Base-by-base conservation (phyloP, 371 early-diverging fungal species). In the Mucor piriformis region DNA sequence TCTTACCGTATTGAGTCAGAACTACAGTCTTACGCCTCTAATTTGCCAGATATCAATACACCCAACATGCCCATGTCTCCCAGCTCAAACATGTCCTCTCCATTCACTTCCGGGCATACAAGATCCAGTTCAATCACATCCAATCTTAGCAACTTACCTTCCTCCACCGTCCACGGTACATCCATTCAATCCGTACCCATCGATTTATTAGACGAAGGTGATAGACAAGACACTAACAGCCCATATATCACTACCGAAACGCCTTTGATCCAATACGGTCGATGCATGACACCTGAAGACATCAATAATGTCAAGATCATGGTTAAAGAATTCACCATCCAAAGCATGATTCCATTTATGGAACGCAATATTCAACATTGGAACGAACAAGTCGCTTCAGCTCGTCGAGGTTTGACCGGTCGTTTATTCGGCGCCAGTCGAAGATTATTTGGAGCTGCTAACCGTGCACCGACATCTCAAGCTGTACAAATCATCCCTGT, bases 381-480 rank as follows among this genome's bases (percentile, higher is more conserved):
- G 88, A 95, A 94, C 69, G 97, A 96, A 56, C 94, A 95, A 73
- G 90, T 95, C 0, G 95, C 94, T 3, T 86, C 85, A 51, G 82
- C 92, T 11, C 83, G 98, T 50, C 83, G 95, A 43, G 96, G 97
- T 1, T 64, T 98, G 35, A 92, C 96, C 0, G 96, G 95, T 8
- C 83, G 96, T 2, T 74, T 97, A 16, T 92, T 94, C 62, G 91
- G 86, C 6, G 95, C 89, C 0, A 82, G 91, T 53, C 83, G 90
- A 16, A 83, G 92, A 47, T 90, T 93, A 54, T 93, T 97, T 76
- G 91, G 92, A 33, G 68, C 86, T 3, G 62, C 75, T 1, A 61
- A 58, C 1, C 66, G 75, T 15, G 60, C 67, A 0, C 71, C 73
- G 50, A 72, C 71, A 24, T 59, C 57, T 24, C 82, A 66, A 55